Evolutionary conservation across 1,284 basidiomycete species (phyloP).

Genomic region (Leccinum pachyderme): DNA sequence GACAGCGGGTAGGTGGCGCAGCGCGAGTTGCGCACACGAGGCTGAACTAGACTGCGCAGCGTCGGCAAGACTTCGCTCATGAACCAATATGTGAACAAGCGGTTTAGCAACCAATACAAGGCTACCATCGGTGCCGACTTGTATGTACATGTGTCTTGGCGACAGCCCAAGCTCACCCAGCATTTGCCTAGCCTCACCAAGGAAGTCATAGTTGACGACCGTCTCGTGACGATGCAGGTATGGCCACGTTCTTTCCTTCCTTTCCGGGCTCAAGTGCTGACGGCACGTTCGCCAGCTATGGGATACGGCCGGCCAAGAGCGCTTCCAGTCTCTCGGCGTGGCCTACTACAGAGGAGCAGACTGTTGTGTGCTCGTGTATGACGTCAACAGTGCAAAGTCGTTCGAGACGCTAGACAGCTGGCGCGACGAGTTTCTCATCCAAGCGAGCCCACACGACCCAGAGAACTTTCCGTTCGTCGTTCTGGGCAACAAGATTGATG

Average conservation of each 20-base stretch:
- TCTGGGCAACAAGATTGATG: constrained; percentile 99
- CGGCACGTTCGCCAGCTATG: constrained; percentile 63
- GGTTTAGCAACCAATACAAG: constrained; percentile 99
- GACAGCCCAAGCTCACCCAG: constrained; percentile 16
- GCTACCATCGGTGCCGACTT: constrained; percentile 93
- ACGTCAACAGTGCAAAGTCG: constrained; percentile 97
- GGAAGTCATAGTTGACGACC: constrained; percentile 98
- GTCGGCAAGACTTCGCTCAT: constrained; percentile 99
- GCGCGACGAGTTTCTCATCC: constrained; percentile 97
- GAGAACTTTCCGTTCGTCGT: constrained; percentile 99
- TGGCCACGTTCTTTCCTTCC: background rate
- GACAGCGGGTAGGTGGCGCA: constrained; percentile 81
- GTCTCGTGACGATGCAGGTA: constrained; percentile 98
- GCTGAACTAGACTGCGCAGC: constrained; percentile 42
- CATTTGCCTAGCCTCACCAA: constrained; percentile 77
- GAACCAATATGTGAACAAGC: constrained; percentile 99
- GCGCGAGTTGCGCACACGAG: constrained; percentile 4
- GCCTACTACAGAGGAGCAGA: constrained; percentile 99
- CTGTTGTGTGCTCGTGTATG: constrained; percentile 98
- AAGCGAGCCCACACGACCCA: constrained; percentile 97
- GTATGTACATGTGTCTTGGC: constrained; percentile 45
- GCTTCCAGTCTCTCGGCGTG: constrained; percentile 97
- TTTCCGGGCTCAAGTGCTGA: constrained; percentile 6
- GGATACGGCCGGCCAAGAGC: constrained; percentile 99
- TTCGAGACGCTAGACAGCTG: constrained; percentile 98